Percentiles rank a stretch among this genome's conserved stretches.
These are phyloP conservation scores for Bipolaris zeicola DNA, from an alignment of 2,329 filamentous ascomycete species.

Conservation along the genomic window DNA sequence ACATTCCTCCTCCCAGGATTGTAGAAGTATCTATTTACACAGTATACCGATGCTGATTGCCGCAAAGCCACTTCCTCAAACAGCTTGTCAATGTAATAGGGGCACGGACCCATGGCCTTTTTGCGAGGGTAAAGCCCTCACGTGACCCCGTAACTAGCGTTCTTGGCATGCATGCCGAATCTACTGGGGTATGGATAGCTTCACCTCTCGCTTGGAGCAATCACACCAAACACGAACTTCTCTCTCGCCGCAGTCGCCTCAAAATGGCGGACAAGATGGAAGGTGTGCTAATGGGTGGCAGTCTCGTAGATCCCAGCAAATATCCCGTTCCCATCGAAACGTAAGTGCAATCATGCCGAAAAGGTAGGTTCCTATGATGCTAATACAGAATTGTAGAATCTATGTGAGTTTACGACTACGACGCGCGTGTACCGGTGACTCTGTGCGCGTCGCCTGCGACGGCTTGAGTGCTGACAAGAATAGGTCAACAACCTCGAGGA, in stretches of 20 bases:
- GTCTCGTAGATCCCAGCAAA: slow-evolving; percentile 36
- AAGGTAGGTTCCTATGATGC: slow-evolving; percentile 26
- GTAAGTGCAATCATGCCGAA: slow-evolving; percentile 31
- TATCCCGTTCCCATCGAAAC: slow-evolving; percentile 46
- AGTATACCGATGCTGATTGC: no score
- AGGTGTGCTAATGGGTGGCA: slow-evolving; percentile 33
- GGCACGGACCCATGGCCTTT: no score
- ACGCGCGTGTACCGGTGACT: slow-evolving; percentile 18
- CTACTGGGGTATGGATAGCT: slow-evolving; percentile 17
- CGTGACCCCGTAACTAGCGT: slow-evolving; percentile 20
- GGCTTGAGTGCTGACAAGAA: slow-evolving; percentile 25
- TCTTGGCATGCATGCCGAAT: slow-evolving; percentile 20
- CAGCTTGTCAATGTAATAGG: no score
- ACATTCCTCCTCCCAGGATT: no score
- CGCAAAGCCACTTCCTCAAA: no score
- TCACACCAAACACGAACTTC: slow-evolving; percentile 10
- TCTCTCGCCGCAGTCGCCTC: slow-evolving; percentile 15
- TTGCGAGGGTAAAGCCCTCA: not conserved
- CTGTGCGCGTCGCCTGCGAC: slow-evolving; percentile 29
- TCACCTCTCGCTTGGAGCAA: slow-evolving; percentile 11
- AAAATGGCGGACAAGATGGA: slow-evolving; percentile 47
- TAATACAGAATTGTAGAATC: slow-evolving; percentile 39
- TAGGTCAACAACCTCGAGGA: slow-evolving; percentile 86
- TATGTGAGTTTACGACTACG: slow-evolving; percentile 37
- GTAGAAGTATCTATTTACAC: no score